Evolutionary conservation across 1,284 basidiomycete species (phyloP).

Genomic region (Cutaneotrichosporon spelunceum): DNA sequence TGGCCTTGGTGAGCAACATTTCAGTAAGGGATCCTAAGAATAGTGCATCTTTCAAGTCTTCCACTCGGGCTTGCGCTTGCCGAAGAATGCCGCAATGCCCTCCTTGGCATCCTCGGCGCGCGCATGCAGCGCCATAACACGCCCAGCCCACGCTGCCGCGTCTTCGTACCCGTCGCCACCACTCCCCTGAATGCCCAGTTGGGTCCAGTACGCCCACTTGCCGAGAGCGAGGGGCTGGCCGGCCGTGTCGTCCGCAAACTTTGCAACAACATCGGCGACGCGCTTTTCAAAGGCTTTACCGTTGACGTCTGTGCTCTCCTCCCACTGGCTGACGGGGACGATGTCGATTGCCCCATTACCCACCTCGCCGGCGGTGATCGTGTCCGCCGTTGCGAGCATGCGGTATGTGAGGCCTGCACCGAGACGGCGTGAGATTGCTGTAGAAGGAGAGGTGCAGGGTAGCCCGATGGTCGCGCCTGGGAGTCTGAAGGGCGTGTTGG

Average conservation of each 20-base stretch:
- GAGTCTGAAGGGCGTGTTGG: constrained; percentile 19
- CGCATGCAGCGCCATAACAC: constrained; percentile 27
- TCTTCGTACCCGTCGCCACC: constrained; percentile 24
- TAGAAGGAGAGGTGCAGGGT: constrained; percentile 20
- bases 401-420: constrained; percentile 22
- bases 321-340: constrained; percentile 18
- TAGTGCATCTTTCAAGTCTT: constrained; percentile 14
- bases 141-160: constrained; percentile 20
- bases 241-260: constrained; percentile 11
- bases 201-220: constrained; percentile 28
- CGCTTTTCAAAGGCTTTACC: constrained; percentile 17
- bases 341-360: constrained; percentile 16
- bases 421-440: constrained; percentile 18
- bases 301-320: constrained; percentile 13
- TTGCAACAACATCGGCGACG: constrained; percentile 13
- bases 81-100: constrained; percentile 23
- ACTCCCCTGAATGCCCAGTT: constrained; percentile 15
- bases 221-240: constrained; percentile 23
- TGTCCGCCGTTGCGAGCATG: constrained; percentile 23
- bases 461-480: constrained; percentile 22
- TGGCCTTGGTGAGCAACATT: too few species aligned
- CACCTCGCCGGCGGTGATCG: constrained; percentile 14
- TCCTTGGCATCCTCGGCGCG: constrained; percentile 23
- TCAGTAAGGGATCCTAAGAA: too few species aligned
- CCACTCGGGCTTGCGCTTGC: constrained; percentile 23